Base-by-base conservation (phyloP, 495 filamentous ascomycete genomes). In the Aspergillus bertholletiae region DNA sequence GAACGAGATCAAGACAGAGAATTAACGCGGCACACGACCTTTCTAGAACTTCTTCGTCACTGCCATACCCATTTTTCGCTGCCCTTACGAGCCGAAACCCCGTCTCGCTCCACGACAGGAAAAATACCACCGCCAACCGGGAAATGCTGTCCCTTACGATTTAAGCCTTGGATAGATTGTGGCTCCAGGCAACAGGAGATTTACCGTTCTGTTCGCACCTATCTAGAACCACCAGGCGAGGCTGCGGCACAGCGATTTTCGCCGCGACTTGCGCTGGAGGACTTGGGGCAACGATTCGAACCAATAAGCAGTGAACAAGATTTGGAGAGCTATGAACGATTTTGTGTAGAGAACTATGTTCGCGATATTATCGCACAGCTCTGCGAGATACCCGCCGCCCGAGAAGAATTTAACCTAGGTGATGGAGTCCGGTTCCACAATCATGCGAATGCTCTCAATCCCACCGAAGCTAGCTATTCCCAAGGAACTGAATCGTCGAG, bases 131-230 rank as follows among this genome's bases (percentile, higher is more conserved):
- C 53, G 51, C 66, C 55, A 40, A 66, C 51, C 22, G 68, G 63
- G 43, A 68, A 69, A 57, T 56, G 53, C 11, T 74, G 65, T 48
- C 65, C 64, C n/a, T 57, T 53, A 41, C 59, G 57, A 26, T 59
- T 74, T 20, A 54, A 58, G 37, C 55, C 49, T 43, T 72, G 66
- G 69, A 55, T 57, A 11, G 66, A 69, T 24, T 74, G 67, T 61
- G 22, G 46, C 61, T 26, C 34, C 6, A 50, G 57, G 41, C 63
- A 66, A 44, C 54, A 55, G 56, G 58, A 60, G 41, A 60, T 72
- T 46, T 70, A 66, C 32, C 46, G 60, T 21, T 58, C 62, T 22
- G 64, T 67, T 46, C 57, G 48, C 51, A 53, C 12, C 37, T 62
- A 70, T 37, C 39, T 70, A 26, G 48, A 64, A 20, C 60, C 59